Base-by-base conservation (phyloP, 1,284 basidiomycete species). In the Irpex sp. region DNA sequence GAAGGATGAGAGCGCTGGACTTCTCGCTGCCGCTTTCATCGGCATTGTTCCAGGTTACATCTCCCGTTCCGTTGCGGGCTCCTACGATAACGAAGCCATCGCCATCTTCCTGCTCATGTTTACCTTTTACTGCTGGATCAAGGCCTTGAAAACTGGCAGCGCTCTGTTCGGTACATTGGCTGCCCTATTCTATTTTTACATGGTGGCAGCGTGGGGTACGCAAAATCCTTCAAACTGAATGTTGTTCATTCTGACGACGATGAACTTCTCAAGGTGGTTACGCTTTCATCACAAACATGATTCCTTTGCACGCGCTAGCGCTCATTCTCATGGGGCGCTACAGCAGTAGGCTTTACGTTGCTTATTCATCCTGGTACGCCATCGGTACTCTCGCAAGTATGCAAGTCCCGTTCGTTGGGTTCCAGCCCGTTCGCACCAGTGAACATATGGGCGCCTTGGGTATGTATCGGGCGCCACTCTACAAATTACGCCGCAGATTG, bases 231-330 rank as follows among this genome's bases (percentile, higher is more conserved):
- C 57, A 54, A 15, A 53, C 59, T 59, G 15, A 31, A 49, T 11
- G 17, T 59, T 8, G 59, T 62, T 55, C 15, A 43, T 49, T 33
- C 7, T 58, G 51, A 53, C 62, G 13, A n/a, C 50, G 36, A 47
- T 13, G 50, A 39, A 49, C 33, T 6, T 50, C 37, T 37, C 21
- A 11, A 92, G 90, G 90, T 81, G 97, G 97, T 68, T 99, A 99
- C 77, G 97, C 94, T 1, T 99, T 99, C 83, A 99, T 99, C 78
- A 99, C 97, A 63, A 99, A 99, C 84, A 98, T 99, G 95, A 95
- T 99, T 64, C 97, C 97, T 37, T 81, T 99, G 1, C 97, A 99
- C 71, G 93, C 92, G 0, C 85, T 99, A 31, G 90, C 94, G 50
- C 87, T 99, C 63, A 85, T 98, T 65, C 81, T 98, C 54, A 99